Percentiles rank a stretch among this genome's conserved stretches.
These are phyloP conservation scores for Sporothrix curviconia DNA, from an alignment of 2,329 filamentous ascomycete species.

Conservation along the genomic window DNA sequence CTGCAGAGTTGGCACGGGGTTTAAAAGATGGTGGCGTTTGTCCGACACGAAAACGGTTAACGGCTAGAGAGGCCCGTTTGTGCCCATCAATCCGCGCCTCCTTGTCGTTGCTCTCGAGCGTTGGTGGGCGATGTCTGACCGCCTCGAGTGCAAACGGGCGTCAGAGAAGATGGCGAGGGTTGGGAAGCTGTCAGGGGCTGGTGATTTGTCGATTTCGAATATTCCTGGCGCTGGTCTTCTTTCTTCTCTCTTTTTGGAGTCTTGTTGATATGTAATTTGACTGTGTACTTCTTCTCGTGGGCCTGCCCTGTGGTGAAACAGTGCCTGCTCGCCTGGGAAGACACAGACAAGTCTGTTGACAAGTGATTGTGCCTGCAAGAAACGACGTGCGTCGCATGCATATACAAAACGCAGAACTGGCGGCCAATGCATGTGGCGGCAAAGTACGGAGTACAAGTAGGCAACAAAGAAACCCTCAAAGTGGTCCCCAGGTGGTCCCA, in stretches of 20 bases:
- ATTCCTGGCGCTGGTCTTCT: background rate
- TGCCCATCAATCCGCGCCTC: conserved; percentile 2
- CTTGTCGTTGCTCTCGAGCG: background rate
- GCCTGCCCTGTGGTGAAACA: background rate
- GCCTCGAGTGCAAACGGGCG: background rate
- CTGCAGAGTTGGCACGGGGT: background rate
- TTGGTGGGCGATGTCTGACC: background rate
- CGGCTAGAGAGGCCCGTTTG: background rate
- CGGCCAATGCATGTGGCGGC: background rate
- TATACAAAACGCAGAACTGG: conserved; percentile 1
- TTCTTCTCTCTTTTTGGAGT: background rate
- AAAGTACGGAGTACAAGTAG: background rate
- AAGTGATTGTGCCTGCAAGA: background rate
- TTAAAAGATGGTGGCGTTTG: conserved; percentile 2
- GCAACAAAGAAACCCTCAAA: too few species aligned
- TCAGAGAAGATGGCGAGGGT: too few species aligned
- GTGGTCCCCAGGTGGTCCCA: too few species aligned
- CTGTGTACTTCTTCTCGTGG: background rate
- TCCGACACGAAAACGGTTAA: conserved; percentile 11
- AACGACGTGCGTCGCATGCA: background rate
- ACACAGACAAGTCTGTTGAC: background rate
- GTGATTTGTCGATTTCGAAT: background rate
- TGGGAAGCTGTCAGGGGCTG: too few species aligned
- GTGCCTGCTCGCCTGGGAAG: background rate
- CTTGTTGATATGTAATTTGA: too few species aligned